Base-by-base conservation (phyloP, 305 asterid genomes). In the Coffea humblotiana region DNA sequence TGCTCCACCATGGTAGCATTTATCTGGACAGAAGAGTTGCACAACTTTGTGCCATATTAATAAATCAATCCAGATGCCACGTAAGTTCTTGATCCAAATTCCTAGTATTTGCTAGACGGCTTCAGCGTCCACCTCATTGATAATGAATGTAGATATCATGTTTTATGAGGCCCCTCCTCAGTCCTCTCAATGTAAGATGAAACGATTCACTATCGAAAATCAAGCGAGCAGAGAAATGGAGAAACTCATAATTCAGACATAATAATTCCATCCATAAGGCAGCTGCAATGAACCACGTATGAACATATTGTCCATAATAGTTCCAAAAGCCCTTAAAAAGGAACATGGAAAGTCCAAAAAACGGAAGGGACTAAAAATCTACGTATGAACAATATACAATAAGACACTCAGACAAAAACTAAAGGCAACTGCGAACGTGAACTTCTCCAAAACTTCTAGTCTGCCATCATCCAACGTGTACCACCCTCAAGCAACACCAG, bases 401-500 rank as follows among this genome's bases (percentile, higher is more conserved):
- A 23, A 35, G 72, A 29, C 60, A 43, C 6, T 14, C 74, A 66
- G 37, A 66, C 0, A 65, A 8, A 63, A 3, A 48, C 32, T 51
- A 21, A 25, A 12, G 67, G 67, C n/a, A 25, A 8, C 65, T 13
- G 15, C 23, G 60, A 64, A 74, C 19, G 27, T 54, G 21, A 27
- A 27, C 79, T n/a, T 29, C 60, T 66, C 35, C 63, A 37, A 48
- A 65, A 49, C 70, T 74, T 52, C 43, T 66, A 1, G 29, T 27
- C 71, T 25, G 54, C 81, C 45, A 75, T 52, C 61, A 65, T 74
- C 51, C 19, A 47, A 29, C 18, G 12, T 67, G 25, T 67, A 49
- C 19, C 71, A 51, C 79, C 29, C 15, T 37, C 19, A 51, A n/a
- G 35, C 25, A 6, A 73, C 52, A 68, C 23, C 73, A 48, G 32